Evolutionary conservation across 768 basidiomycete species (phyloP).

Genomic region (Lentinus brumalis): DNA sequence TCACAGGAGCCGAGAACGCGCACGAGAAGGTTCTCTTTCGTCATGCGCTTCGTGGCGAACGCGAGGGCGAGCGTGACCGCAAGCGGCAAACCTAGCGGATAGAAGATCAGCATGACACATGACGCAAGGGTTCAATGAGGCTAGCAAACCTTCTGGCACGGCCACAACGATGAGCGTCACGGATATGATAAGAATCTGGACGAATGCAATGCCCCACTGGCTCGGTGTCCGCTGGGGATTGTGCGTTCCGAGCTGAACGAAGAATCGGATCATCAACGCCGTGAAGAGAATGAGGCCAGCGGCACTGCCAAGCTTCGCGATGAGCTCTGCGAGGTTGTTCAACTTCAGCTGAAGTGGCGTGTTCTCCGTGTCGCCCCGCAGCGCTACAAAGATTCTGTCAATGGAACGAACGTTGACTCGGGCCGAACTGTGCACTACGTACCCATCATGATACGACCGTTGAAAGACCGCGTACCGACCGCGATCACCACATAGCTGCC

Average conservation of each 20-base stretch:
- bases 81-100: conserved; percentile 73
- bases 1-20: conserved; percentile 96
- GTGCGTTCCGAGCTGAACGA: conserved; percentile 76
- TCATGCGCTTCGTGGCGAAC: conserved; percentile 99
- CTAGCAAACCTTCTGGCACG: conserved; percentile 70
- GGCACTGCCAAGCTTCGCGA: conserved; percentile 85
- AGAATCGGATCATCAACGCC: conserved; percentile 91
- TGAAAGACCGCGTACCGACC: conserved; percentile 91
- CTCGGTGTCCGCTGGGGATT: conserved; percentile 67
- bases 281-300: conserved; percentile 83
- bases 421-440: conserved; percentile 29
- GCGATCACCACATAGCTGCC: conserved; percentile 92
- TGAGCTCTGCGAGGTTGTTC: conserved; percentile 91
- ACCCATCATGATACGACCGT: conserved; percentile 99
- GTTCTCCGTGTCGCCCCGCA: conserved; percentile 82
- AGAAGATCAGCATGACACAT: conserved; percentile 15
- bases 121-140: conserved; percentile 6
- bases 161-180: conserved; percentile 91
- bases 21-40: conserved; percentile 90
- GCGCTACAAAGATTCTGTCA: conserved; percentile 49
- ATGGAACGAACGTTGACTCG: not conserved
- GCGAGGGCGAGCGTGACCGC: conserved; percentile 96
- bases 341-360: conserved; percentile 95
- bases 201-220: conserved; percentile 87
- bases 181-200: conserved; percentile 91